Conservation (phyloP, 306 rosid species). For the Bauhinia variegata region DNA sequence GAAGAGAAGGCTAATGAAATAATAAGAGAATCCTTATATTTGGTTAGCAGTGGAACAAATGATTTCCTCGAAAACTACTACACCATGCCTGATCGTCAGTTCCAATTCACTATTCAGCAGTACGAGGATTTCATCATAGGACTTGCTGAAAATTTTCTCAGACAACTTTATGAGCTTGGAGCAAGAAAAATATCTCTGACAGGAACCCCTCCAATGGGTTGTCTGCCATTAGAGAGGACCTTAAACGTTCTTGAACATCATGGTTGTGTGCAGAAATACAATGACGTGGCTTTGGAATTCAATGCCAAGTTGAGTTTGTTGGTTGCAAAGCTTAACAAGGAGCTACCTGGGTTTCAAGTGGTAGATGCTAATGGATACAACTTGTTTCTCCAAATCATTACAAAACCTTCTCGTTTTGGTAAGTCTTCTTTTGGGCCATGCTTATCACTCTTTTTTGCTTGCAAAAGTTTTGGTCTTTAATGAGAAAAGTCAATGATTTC, state of each 20-base stretch:
- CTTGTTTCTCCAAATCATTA: constrained; percentile 36
- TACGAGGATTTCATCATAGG: constrained; percentile 57
- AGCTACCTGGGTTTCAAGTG: constrained; percentile 49
- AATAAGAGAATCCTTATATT: constrained; percentile 54
- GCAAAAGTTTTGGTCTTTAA: too few species aligned
- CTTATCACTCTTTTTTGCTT: too few species aligned
- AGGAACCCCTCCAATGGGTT: constrained; percentile 71
- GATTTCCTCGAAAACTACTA: constrained; percentile 67
- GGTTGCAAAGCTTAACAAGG: constrained; percentile 47
- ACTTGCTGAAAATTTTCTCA: constrained; percentile 52
- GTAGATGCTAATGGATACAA: constrained; percentile 46
- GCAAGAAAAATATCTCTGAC: constrained; percentile 62
- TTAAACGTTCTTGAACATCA: constrained; percentile 44
- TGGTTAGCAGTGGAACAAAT: constrained; percentile 67
- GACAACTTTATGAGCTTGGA: constrained; percentile 51
- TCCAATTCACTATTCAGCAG: constrained; percentile 10
- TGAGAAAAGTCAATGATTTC: too few species aligned
- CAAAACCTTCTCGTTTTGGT: constrained; percentile 55
- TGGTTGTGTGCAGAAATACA: constrained; percentile 50
- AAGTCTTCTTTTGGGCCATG: background rate
- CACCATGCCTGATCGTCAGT: background rate
- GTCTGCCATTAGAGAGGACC: constrained; percentile 64
- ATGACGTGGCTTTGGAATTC: constrained; percentile 54
- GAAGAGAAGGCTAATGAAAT: constrained; percentile 43
- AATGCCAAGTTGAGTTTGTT: constrained; percentile 54